These are phyloP conservation scores for Oryza officinalis DNA, from an alignment of 176 grass and related monocot species.

Conservation along the genomic window DNA sequence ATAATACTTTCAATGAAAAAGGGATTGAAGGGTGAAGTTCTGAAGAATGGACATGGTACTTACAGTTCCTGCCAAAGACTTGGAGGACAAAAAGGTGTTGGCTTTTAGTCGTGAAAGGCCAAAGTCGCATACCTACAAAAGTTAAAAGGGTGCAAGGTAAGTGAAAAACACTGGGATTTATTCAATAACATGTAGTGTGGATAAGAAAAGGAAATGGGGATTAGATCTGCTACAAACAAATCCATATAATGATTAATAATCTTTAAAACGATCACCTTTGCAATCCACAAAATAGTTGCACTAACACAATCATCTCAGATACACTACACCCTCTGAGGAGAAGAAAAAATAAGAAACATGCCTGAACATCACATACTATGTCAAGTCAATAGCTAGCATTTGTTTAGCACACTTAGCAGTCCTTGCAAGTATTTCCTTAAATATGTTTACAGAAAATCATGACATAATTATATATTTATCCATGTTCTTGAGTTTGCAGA, in stretches of 20 bases:
- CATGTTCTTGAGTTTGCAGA: neutral
- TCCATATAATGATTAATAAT: neutral
- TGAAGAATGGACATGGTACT: slow-evolving; percentile 38
- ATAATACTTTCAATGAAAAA: neutral
- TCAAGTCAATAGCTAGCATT: slow-evolving; percentile 6
- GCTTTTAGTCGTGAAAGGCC: slow-evolving; percentile 94
- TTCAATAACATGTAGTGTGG: neutral
- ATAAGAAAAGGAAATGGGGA: slow-evolving; percentile 18
- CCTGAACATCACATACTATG: slow-evolving; percentile 10
- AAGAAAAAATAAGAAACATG: neutral
- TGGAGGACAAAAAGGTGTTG: slow-evolving; percentile 90
- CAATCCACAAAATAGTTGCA: neutral
- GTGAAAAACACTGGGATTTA: neutral
- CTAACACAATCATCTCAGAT: slow-evolving; percentile 10
- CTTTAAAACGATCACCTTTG: too few relatives aligned
- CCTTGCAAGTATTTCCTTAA: neutral
- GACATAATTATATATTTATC: neutral
- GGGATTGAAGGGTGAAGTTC: neutral
- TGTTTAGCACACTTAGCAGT: slow-evolving; percentile 2
- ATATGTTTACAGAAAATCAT: slow-evolving; percentile 1
- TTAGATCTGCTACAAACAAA: neutral
- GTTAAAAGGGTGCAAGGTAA: slow-evolving; percentile 19
- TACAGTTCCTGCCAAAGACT: slow-evolving; percentile 97
- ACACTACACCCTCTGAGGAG: neutral
- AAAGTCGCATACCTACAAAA: slow-evolving; percentile 90